phyloP scores from a whole-genome alignment of 495 filamentous ascomycete species.

The Aspergillus homomorphus region DNA sequence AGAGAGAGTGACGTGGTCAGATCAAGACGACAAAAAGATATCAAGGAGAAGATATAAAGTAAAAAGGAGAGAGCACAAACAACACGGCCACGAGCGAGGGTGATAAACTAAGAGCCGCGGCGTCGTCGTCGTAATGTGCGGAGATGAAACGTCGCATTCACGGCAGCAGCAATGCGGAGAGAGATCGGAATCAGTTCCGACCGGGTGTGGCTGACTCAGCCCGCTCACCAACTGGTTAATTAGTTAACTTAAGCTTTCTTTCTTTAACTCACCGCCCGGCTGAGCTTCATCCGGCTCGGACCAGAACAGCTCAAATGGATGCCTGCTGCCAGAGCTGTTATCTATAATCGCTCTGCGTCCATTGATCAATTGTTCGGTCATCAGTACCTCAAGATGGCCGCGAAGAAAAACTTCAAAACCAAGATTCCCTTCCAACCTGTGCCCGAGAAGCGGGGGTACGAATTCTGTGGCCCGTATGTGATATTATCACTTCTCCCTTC shows the following conservation, averaged over 20 bases:
- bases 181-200: not conserved
- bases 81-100: constrained; percentile 22
- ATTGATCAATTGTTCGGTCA: constrained; percentile 1
- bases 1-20: not conserved
- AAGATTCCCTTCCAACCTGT: constrained; percentile 35
- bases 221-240: not conserved
- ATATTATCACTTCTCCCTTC: constrained; percentile 1
- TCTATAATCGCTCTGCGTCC: not conserved
- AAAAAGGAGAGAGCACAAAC: constrained; percentile 17
- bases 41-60: constrained; percentile 6
- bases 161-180: constrained; percentile 11
- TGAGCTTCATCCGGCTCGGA: not conserved
- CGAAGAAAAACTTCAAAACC: constrained; percentile 25
- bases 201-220: not conserved
- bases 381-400: constrained; percentile 23
- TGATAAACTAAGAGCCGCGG: constrained; percentile 10
- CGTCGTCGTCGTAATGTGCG: not conserved
- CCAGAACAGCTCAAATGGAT: not conserved
- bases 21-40: not conserved
- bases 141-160: constrained; percentile 20
- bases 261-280: constrained; percentile 1
- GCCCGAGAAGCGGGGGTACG: constrained; percentile 61
- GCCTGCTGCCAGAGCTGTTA: not conserved
- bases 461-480: constrained; percentile 86
- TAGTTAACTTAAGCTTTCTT: no score